Evolutionary conservation across 495 filamentous ascomycete genomes (phyloP).

Genomic region (Staphylotrichum longicolle): DNA sequence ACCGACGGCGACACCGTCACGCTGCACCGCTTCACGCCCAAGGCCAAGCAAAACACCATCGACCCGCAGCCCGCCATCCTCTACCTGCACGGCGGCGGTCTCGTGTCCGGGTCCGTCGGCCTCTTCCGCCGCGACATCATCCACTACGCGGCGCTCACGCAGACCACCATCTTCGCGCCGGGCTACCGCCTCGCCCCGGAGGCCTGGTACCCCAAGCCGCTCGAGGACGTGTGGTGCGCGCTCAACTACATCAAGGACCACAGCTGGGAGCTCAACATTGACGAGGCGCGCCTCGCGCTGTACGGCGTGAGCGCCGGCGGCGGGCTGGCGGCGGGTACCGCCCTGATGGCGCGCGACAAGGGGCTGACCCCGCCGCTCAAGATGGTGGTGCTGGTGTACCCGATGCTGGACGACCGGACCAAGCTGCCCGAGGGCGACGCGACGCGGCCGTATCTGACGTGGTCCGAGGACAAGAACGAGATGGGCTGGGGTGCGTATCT

Average conservation of each 20-base stretch:
- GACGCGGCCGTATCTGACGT: conserved; percentile 33
- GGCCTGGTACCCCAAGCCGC: conserved; percentile 31
- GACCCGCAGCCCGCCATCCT: conserved; percentile 30
- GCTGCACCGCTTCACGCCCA: conserved; percentile 28
- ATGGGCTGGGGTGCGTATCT: conserved; percentile 38
- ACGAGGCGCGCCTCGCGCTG: conserved; percentile 39
- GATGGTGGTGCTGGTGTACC: conserved; percentile 38
- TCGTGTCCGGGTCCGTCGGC: conserved; percentile 33
- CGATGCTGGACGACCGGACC: conserved; percentile 47
- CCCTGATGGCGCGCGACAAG: conserved; percentile 38
- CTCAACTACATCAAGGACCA: conserved; percentile 33
- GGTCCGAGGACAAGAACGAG: conserved; percentile 35
- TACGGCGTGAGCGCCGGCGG: conserved; percentile 44
- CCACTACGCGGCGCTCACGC: conserved; percentile 25
- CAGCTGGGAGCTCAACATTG: conserved; percentile 32
- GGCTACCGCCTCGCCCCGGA: conserved; percentile 47
- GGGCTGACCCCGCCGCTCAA: conserved; percentile 29
- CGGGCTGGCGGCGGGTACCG: conserved; percentile 35
- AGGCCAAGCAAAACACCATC: neutral
- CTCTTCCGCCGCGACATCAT: conserved; percentile 23
- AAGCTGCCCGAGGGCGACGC: conserved; percentile 24
- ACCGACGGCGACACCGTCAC: conserved; percentile 25
- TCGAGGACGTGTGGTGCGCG: conserved; percentile 39
- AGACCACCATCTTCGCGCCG: conserved; percentile 35
- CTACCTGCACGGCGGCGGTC: conserved; percentile 43